phyloP scores from a whole-genome alignment of 2,329 filamentous ascomycete genomes.

The Monosporascus sp. region DNA sequence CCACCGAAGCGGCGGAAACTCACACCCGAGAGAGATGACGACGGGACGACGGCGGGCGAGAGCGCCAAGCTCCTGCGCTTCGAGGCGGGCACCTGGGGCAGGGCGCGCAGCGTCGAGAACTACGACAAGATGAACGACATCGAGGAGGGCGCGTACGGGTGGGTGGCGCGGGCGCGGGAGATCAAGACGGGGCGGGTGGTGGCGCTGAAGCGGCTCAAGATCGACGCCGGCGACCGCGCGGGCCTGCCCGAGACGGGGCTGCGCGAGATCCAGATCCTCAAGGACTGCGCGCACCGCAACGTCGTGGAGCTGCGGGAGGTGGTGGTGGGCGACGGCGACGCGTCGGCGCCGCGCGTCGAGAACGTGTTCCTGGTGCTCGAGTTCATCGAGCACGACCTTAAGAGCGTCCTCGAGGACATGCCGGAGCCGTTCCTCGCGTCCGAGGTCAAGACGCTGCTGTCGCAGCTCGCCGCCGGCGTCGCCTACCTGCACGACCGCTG shows the following conservation, averaged over 20 bases:
- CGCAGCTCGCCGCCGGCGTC: conserved; percentile 75
- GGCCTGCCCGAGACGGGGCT: conserved; percentile 89
- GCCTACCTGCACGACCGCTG: conserved; percentile 82
- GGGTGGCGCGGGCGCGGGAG: conserved; percentile 80
- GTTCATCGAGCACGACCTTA: conserved; percentile 95
- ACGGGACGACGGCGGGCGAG: conserved; percentile 19
- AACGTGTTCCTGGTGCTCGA: conserved; percentile 94
- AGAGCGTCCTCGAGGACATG: conserved; percentile 90
- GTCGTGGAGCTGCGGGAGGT: conserved; percentile 80
- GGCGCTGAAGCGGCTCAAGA: conserved; percentile 89
- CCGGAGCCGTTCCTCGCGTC: conserved; percentile 86
- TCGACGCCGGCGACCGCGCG: conserved; percentile 66
- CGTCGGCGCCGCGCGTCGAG: conserved; percentile 27
- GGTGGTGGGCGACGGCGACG: conserved; percentile 59
- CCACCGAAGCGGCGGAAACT: conserved; percentile 59
- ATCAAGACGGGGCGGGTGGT: conserved; percentile 71
- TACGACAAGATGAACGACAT: conserved; percentile 95
- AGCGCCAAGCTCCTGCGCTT: conserved; percentile 64
- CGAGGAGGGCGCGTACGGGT: conserved; percentile 94
- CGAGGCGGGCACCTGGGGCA: conserved; percentile 60
- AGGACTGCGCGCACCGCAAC: conserved; percentile 74
- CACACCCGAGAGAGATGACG: conserved; percentile 38
- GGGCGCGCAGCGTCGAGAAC: conserved; percentile 72
- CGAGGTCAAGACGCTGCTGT: conserved; percentile 84
- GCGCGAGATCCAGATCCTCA: conserved; percentile 87